Conservation (phyloP, 2,329 filamentous ascomycete species). For the Colletotrichum liriopes region DNA sequence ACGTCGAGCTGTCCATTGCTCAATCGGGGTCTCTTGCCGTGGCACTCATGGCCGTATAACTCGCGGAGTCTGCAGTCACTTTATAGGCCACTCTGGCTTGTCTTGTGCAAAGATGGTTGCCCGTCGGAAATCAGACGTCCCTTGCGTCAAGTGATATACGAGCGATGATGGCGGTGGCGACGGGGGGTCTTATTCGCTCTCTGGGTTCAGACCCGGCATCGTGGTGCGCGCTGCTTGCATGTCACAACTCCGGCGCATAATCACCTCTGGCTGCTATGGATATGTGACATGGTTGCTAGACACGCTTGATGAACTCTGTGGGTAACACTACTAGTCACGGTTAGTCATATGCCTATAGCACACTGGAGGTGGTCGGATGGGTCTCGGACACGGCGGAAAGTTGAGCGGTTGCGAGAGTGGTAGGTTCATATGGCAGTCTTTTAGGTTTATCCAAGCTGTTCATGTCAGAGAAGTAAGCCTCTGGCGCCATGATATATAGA, state of each 20-base stretch:
- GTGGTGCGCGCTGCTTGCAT: not conserved
- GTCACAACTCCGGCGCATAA: not conserved
- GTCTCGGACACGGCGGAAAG: not conserved
- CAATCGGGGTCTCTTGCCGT: too few species aligned
- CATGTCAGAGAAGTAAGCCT: not conserved
- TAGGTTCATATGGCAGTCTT: not conserved
- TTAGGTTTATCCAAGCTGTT: too few species aligned
- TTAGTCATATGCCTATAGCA: not conserved
- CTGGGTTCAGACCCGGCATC: not conserved
- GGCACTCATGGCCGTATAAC: not conserved
- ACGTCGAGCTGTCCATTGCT: not conserved
- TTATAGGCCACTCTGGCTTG: not conserved
- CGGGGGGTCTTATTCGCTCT: not conserved
- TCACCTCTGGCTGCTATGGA: not conserved
- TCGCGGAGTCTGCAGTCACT: not conserved
- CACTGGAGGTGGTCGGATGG: too few species aligned
- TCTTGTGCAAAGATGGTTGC: not conserved
- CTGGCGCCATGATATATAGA: not conserved
- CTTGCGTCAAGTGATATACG: not conserved
- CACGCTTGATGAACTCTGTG: not conserved
- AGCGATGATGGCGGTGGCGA: not conserved
- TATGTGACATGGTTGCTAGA: too few species aligned
- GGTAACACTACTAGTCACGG: too few species aligned
- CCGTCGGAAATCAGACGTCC: not conserved
- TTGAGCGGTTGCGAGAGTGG: not conserved